Base-by-base conservation (phyloP, 2,329 filamentous ascomycete genomes). In the Tolypocladium paradoxum region DNA sequence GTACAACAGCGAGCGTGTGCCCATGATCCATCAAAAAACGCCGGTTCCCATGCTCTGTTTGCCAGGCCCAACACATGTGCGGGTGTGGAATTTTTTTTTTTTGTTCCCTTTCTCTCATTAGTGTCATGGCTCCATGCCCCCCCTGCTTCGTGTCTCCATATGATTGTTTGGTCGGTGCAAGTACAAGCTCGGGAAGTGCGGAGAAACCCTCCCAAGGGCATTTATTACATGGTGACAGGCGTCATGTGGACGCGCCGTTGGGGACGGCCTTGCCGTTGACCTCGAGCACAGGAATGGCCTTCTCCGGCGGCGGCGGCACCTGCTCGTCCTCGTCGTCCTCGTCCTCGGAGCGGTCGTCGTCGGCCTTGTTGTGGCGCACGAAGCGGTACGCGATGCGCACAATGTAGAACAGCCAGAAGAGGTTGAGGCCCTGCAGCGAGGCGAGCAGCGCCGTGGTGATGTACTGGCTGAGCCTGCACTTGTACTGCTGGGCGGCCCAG, bases 321-420 rank as follows among this genome's bases (percentile, higher is more conserved):
- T 45, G 24, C 14, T 29, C 75, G 29, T 83, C 81, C 7, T 82
- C 80, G 34, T 84, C 82, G 48, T 86, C 84, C 61, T 86, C 82
- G 22, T 69, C 74, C 49, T 88, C 85, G 56, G 85, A 89, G 56
- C 87, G 78, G 56, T 90, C 87, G 63, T 91, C 88, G 50, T 83
- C 79, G 35, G 77, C 78, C 22, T 76, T 74, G 51, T 79, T 78
- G 61, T 78, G 78, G 43, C 79, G 74, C 20, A 87, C 72, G 60
- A 88, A 87, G 55, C 87, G 78, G 62, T 84, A 88, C 48, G 85
- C 84, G 58, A 91, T 89, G 58, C 87, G 78, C 55, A 87, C 66
- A 62, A 92, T 90, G 68, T 85, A 82, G 69, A 84, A 88, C 54
- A 90, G 79, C 88, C 88, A 92, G 71, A 91, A 90, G 11, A 91